These are phyloP conservation scores for Calonectria ilicicola DNA, from an alignment of 2,329 filamentous ascomycete genomes.

Conservation along the genomic window DNA sequence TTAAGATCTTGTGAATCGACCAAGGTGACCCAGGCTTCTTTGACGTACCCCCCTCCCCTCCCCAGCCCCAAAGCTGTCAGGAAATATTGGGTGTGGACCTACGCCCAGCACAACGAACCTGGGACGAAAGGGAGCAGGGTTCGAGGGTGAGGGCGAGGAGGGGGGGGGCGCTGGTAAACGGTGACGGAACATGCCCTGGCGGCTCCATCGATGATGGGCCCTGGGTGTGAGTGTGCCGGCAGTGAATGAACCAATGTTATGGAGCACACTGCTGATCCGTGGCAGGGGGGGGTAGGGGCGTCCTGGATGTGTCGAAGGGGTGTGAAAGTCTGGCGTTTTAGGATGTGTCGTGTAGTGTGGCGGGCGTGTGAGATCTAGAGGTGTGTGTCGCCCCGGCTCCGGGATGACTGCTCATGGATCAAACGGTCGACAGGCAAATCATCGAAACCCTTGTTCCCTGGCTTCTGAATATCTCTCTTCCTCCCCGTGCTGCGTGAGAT, in stretches of 20 bases:
- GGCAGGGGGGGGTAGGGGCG: constrained; percentile 35
- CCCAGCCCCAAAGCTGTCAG: constrained; percentile 43
- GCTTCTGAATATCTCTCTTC: constrained; percentile 26
- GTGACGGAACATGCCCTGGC: constrained; percentile 40
- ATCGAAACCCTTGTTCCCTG: constrained; percentile 37
- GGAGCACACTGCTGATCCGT: constrained; percentile 39
- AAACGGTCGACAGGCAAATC: constrained; percentile 44
- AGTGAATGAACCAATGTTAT: constrained; percentile 35
- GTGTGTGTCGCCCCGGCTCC: constrained; percentile 37
- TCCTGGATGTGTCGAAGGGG: constrained; percentile 8
- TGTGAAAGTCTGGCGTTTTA: constrained; percentile 23
- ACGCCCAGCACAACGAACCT: constrained; percentile 37
- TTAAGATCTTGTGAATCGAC: constrained; percentile 43
- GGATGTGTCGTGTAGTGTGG: constrained; percentile 19
- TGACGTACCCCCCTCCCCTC: constrained; percentile 38
- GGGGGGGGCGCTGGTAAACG: constrained; percentile 33
- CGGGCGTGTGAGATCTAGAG: constrained; percentile 41
- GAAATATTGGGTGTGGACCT: constrained; percentile 39
- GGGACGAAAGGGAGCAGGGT: constrained; percentile 42
- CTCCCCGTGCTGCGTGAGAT: constrained; percentile 34
- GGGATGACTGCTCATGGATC: constrained; percentile 41
- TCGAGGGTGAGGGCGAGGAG: constrained; percentile 26
- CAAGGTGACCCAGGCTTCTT: constrained; percentile 33
- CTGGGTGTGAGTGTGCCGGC: constrained; percentile 38
- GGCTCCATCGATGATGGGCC: constrained; percentile 31